Percentiles rank a stretch among this genome's conserved stretches.
Conservation (phyloP, 1,284 basidiomycete species). For the Coriolopsis trogii region DNA sequence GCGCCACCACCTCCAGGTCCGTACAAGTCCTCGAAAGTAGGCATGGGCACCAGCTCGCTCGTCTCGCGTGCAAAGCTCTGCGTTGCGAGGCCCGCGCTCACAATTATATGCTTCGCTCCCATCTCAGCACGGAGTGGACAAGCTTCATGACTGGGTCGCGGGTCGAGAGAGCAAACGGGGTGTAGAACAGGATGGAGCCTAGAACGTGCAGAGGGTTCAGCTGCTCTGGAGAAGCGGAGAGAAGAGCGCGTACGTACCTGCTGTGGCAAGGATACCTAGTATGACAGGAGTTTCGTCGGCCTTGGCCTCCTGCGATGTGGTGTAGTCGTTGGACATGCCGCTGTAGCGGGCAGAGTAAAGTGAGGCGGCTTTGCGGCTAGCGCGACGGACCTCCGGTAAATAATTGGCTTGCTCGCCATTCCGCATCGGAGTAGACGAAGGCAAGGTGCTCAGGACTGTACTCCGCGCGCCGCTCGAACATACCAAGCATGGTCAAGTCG, state of each 20-base stretch:
- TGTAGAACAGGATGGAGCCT: constrained; percentile 37
- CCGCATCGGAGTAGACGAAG: constrained; percentile 34
- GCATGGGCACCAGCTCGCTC: constrained; percentile 22
- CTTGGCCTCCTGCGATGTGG: constrained; percentile 7
- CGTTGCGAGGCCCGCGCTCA: constrained; percentile 26
- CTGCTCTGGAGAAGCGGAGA: not conserved
- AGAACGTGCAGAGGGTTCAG: not conserved
- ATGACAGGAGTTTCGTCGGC: constrained; percentile 9
- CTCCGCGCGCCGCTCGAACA: constrained; percentile 39
- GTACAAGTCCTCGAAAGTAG: constrained; percentile 26
- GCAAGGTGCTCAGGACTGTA: constrained; percentile 38
- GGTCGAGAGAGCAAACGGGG: constrained; percentile 42
- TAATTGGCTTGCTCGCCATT: constrained; percentile 26
- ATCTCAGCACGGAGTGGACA: constrained; percentile 38
- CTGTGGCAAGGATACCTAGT: constrained; percentile 28
- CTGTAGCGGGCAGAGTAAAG: constrained; percentile 7
- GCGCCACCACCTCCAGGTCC: constrained; percentile 11
- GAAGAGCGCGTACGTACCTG: constrained; percentile 18
- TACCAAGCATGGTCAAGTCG: constrained; percentile 37
- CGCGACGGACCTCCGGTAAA: constrained; percentile 32
- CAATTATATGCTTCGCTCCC: constrained; percentile 30
- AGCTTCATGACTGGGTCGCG: constrained; percentile 42
- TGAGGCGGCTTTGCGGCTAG: constrained; percentile 23
- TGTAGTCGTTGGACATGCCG: not conserved
- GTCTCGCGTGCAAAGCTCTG: constrained; percentile 19